phyloP scores from a whole-genome alignment of 352 stramenopile genomes.

The Halophytophthora polymorphica region DNA sequence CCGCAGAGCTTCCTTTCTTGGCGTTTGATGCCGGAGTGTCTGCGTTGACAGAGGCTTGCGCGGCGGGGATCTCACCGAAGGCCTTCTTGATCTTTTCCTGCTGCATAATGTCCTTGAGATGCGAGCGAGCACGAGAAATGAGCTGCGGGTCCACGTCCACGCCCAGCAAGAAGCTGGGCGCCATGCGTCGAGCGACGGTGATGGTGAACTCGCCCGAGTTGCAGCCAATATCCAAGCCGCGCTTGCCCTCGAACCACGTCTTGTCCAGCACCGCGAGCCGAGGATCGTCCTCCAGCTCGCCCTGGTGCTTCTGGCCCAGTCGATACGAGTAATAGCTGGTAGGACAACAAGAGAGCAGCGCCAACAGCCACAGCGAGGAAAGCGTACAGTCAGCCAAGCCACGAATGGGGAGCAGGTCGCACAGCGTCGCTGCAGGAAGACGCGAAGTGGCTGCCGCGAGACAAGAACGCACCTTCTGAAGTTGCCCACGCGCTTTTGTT shows the following conservation, averaged over 20 bases:
- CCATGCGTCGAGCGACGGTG: constrained; percentile 47
- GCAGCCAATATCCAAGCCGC: constrained; percentile 74
- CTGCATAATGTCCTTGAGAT: constrained; percentile 66
- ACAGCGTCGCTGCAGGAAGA: no score
- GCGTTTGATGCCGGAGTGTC: background rate
- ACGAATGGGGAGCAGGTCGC: no score
- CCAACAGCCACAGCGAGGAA: background rate
- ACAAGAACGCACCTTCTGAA: constrained; percentile 53
- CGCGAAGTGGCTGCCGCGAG: no score
- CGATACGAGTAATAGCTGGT: constrained; percentile 78
- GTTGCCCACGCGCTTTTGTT: constrained; percentile 66
- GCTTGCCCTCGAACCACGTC: constrained; percentile 66
- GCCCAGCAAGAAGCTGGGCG: constrained; percentile 56
- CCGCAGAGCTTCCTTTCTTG: constrained; percentile 2
- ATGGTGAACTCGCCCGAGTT: constrained; percentile 82
- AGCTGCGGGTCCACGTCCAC: constrained; percentile 73
- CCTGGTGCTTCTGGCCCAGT: constrained; percentile 50
- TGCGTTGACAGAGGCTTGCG: constrained; percentile 1
- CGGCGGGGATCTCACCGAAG: constrained; percentile 37
- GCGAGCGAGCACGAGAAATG: constrained; percentile 48
- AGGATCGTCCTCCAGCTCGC: constrained; percentile 51
- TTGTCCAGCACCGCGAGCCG: constrained; percentile 54
- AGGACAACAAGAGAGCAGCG: background rate
- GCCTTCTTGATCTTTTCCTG: constrained; percentile 55
- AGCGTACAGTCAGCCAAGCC: background rate